These are phyloP conservation scores for Vitis labrusca DNA, from an alignment of 164 flowering plant species.

Conservation along the genomic window DNA sequence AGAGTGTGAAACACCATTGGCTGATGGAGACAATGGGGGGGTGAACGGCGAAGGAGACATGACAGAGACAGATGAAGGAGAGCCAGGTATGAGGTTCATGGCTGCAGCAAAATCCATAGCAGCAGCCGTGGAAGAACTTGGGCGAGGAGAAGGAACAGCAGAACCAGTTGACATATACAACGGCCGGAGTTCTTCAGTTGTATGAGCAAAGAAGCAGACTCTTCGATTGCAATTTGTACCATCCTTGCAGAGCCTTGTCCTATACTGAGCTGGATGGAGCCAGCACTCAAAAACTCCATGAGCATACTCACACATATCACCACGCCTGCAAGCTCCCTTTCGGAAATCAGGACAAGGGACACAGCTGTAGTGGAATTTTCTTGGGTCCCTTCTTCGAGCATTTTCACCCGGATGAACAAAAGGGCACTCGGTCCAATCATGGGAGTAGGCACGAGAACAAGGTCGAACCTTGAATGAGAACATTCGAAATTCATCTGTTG, in stretches of 20 bases:
- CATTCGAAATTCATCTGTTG: conserved; percentile 94
- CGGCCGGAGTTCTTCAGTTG: conserved; percentile 78
- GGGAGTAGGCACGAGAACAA: conserved; percentile 94
- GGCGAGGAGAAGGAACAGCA: conserved; percentile 84
- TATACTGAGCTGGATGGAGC: conserved; percentile 96
- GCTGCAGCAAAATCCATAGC: conserved; percentile 83
- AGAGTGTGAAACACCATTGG: conserved; percentile 56
- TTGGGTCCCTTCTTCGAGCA: conserved; percentile 92
- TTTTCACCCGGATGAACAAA: conserved; percentile 98
- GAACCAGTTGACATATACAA: conserved; percentile 90
- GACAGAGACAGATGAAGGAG: conserved; percentile 68
- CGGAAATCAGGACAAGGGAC: conserved; percentile 97
- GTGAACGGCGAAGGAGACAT: conserved; percentile 83
- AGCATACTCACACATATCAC: conserved; percentile 92
- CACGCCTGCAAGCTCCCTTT: conserved; percentile 90
- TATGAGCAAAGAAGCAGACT: conserved; percentile 96
- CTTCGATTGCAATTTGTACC: conserved; percentile 70
- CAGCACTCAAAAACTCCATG: conserved; percentile 98
- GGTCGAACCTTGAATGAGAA: conserved; percentile 92
- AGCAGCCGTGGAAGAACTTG: conserved; percentile 42
- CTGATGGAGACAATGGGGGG: conserved; percentile 92
- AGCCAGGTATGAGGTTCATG: conserved; percentile 71
- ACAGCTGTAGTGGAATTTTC: conserved; percentile 94
- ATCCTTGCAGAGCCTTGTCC: conserved; percentile 92
- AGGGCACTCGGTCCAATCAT: conserved; percentile 99